phyloP scores from a whole-genome alignment of 169 alveolate species.

The Eimeria sp. region DNA sequence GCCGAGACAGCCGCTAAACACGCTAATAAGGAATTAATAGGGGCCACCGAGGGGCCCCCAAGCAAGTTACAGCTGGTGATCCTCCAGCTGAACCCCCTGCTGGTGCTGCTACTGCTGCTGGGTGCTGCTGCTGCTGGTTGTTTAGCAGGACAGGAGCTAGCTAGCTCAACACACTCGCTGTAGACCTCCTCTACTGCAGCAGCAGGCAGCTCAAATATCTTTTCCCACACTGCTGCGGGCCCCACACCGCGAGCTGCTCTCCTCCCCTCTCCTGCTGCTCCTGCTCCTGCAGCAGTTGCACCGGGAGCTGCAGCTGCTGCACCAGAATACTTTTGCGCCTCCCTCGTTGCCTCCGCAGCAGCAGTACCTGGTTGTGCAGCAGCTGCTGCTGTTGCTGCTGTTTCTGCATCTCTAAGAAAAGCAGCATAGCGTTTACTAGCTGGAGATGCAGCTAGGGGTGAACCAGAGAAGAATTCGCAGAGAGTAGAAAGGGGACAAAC shows the following conservation, averaged over 20 bases:
- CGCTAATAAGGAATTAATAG: not conserved
- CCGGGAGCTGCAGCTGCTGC: not conserved
- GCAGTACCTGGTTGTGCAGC: no score
- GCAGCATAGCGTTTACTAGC: slow-evolving; percentile 6
- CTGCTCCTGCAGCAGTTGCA: not conserved
- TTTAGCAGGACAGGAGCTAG: not conserved
- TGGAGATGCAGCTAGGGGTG: slow-evolving; percentile 4
- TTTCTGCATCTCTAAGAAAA: not conserved
- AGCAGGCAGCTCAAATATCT: slow-evolving; percentile 42
- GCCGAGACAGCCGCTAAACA: not conserved
- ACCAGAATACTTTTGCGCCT: no score
- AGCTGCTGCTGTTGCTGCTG: not conserved
- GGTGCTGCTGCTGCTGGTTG: slow-evolving; percentile 1
- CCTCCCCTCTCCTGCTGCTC: slow-evolving; percentile 6
- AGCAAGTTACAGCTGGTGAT: not conserved
- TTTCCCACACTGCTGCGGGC: slow-evolving; percentile 22
- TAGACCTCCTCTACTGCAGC: slow-evolving; percentile 47
- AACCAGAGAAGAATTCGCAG: not conserved
- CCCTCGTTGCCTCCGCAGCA: no score
- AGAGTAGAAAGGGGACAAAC: slow-evolving; percentile 5
- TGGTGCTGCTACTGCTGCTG: not conserved
- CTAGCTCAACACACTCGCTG: slow-evolving; percentile 58
- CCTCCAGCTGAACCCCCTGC: no score
- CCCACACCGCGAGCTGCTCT: not conserved
- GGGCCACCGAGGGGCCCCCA: not conserved